Evolutionary conservation across 1,139 yeast genomes (phyloP), one percentile per base, ranked within the genome.

Genomic region (Suhomyces atakaporum): DNA sequence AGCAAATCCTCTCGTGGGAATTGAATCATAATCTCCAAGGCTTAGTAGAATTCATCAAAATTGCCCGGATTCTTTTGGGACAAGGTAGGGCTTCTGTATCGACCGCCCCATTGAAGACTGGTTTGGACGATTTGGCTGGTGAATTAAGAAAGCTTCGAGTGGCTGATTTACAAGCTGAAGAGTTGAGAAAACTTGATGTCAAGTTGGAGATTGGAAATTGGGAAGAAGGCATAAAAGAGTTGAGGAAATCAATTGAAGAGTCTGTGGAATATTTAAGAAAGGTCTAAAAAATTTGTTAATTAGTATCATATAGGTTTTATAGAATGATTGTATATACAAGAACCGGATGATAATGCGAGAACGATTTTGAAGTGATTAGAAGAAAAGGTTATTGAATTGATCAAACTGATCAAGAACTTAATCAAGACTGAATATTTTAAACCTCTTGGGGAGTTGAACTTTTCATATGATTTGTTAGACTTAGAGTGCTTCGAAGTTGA

Each of bases 21-120:
- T 39, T 58, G 25, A 60, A 53, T 37, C 49, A 54, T 35, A 54
- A 54, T 31, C 40, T 62, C 10, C 36, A 51, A 3, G 46, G 47
- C 31, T 34, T 62, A 16, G 42, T 49, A n/a, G 69, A 63, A 43
- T 53, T 66, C 31, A 42, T 54, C n/a, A 55, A 51, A 38, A 53
- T 60, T 22, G 41, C 37, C 7, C 33, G 33, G 11, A 12, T 32
- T 12, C 31, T 47, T 25, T 25, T 36, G 10, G 20, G 27, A 6
- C 41, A 36, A 16, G 21, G 23, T n/a, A 33, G 23, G 23, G 20
- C 38, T 5, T 24, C 29, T 13, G 25, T 36, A 25, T 31, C 30
- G 14, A 30, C 30, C 7, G 27, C 13, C 2, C 24, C 40, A 3
- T 25, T 37, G 20, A 37, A 33, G 16, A 27, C 18, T 10, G 29